A percentile compares a stretch with the other conserved stretches of the same genome.
These are phyloP conservation scores for Penicillium sp. DNA, from an alignment of 2,329 filamentous ascomycete genomes.

Conservation along the genomic window DNA sequence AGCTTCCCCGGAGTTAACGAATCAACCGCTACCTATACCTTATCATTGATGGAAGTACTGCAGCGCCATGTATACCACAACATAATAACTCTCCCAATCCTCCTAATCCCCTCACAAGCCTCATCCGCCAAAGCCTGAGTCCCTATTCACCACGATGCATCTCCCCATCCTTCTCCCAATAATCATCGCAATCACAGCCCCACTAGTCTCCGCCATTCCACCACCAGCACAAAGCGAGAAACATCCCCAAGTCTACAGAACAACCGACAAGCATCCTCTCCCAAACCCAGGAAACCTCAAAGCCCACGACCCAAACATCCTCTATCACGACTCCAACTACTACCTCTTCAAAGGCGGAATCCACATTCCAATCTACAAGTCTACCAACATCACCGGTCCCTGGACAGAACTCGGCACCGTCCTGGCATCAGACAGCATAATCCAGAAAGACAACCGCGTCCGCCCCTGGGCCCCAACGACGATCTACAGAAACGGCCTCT, in stretches of 20 bases:
- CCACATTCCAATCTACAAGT: slow-evolving; percentile 9
- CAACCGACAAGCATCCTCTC: slow-evolving; percentile 26
- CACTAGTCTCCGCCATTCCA: slow-evolving; percentile 3
- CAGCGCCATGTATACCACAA: slow-evolving; percentile 6
- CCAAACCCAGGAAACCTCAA: slow-evolving; percentile 29
- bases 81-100: background rate
- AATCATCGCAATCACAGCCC: slow-evolving; percentile 1
- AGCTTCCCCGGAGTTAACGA: too few relatives aligned
- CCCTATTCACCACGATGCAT: background rate
- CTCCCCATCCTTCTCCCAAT: slow-evolving; percentile 2
- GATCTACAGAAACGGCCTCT: slow-evolving; percentile 27
- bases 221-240: background rate
- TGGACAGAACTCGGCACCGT: slow-evolving; percentile 36
- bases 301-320: slow-evolving; percentile 36
- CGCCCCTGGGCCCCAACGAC: slow-evolving; percentile 38
- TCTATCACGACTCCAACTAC: slow-evolving; percentile 27
- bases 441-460: slow-evolving; percentile 30
- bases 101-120: background rate
- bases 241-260: slow-evolving; percentile 20
- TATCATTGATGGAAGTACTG: too few relatives aligned
- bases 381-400: slow-evolving; percentile 27
- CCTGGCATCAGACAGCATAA: slow-evolving; percentile 28
- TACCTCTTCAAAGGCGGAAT: slow-evolving; percentile 37
- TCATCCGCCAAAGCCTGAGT: background rate
- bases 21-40: too few relatives aligned